Percentiles rank a stretch among this genome's conserved stretches.
These are phyloP conservation scores for Falciphora oryzae DNA, from an alignment of 2,329 filamentous ascomycete species.

Conservation along the genomic window DNA sequence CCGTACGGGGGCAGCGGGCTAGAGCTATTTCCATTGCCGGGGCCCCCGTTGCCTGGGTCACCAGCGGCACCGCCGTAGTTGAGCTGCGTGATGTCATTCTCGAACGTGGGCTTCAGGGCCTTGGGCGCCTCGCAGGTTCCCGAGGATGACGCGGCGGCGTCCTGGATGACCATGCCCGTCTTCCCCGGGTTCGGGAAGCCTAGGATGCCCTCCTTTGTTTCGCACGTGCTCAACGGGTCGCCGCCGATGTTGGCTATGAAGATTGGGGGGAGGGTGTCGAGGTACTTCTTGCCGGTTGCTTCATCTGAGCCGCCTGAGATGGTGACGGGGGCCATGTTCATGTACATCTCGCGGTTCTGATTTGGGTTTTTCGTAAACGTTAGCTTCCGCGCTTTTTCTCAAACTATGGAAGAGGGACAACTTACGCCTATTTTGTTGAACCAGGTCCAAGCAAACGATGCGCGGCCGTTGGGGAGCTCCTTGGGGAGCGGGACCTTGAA, in stretches of 20 bases:
- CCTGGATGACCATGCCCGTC: constrained; percentile 18
- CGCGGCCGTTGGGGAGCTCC: constrained; percentile 26
- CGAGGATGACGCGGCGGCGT: constrained; percentile 13
- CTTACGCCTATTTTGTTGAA: constrained; percentile 46
- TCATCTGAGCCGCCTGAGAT: constrained; percentile 29
- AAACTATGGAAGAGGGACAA: not conserved
- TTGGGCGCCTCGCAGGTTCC: constrained; percentile 16
- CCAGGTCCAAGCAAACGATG: constrained; percentile 55
- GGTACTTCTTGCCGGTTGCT: constrained; percentile 24
- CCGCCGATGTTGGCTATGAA: constrained; percentile 50
- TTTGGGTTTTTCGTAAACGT: not conserved
- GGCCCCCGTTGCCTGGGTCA: not conserved
- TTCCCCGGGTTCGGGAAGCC: constrained; percentile 21
- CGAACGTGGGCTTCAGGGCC: constrained; percentile 15
- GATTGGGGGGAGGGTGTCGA: constrained; percentile 42
- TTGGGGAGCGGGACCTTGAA: constrained; percentile 20
- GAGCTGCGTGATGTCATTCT: constrained; percentile 9
- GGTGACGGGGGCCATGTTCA: constrained; percentile 55
- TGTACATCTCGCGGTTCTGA: constrained; percentile 57
- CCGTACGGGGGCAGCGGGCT: not conserved
- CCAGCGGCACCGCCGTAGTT: constrained; percentile 3
- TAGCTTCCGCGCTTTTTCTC: not conserved
- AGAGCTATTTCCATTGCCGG: not conserved
- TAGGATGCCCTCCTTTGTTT: constrained; percentile 16
- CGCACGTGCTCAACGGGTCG: constrained; percentile 12